Evolutionary conservation across 129 eudicot genomes (phyloP).

Genomic region (Lactuca sativa): DNA sequence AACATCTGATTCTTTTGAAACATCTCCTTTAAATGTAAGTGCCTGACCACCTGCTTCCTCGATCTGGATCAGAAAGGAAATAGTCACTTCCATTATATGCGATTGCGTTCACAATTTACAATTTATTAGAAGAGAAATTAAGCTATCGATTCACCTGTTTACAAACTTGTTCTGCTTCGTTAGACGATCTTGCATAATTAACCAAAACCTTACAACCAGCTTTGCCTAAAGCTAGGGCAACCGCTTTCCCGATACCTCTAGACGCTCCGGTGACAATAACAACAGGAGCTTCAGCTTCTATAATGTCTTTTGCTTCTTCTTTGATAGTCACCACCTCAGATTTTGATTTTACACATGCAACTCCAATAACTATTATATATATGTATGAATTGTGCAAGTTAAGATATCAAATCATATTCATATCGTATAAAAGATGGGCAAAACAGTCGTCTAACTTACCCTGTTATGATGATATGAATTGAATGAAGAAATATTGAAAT

Average conservation of each 20-base stretch:
- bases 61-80: constrained; percentile 52
- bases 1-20: constrained; percentile 66
- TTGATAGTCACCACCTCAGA: constrained; percentile 55
- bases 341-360: constrained; percentile 48
- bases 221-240: constrained; percentile 71
- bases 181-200: constrained; percentile 56
- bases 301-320: constrained; percentile 31
- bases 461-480: too few relatives aligned
- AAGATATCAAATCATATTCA: not conserved
- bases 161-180: constrained; percentile 65
- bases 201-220: constrained; percentile 87
- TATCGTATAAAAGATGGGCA: not conserved
- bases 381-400: not conserved
- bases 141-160: constrained; percentile 39
- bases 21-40: constrained; percentile 60
- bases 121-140: too few relatives aligned
- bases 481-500: too few relatives aligned
- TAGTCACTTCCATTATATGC: not conserved
- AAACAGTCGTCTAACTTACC: too few relatives aligned
- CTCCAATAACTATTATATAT: not conserved
- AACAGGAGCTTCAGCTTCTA: constrained; percentile 68
- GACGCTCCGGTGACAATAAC: constrained; percentile 94
- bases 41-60: constrained; percentile 62
- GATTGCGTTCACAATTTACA: too few relatives aligned
- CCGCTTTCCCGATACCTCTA: constrained; percentile 85